Percentiles rank a stretch among this genome's conserved stretches.
phyloP scores from a whole-genome alignment of 768 basidiomycete genomes.

The Kwoniella sp. region DNA sequence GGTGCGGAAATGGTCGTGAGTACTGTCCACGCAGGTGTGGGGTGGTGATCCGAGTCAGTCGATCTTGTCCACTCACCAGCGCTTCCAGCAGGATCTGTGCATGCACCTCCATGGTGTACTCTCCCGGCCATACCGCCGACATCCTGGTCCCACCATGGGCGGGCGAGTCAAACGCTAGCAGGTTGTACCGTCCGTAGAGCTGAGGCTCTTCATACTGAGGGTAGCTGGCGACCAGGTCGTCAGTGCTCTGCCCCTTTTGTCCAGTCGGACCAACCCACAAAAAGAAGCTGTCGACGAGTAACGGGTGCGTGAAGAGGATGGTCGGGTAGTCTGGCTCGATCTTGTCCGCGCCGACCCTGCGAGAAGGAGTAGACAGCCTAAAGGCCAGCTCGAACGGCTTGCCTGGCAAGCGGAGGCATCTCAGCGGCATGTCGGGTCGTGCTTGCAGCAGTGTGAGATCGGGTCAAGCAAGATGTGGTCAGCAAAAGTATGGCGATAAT shows the following conservation, averaged over 20 bases:
- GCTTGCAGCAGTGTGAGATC: too few species aligned
- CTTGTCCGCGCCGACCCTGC: not conserved
- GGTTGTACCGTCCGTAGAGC: conserved; percentile 21
- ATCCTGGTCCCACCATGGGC: conserved; percentile 18
- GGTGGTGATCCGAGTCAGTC: too few species aligned
- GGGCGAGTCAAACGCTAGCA: conserved; percentile 21
- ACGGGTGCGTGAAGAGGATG: conserved; percentile 10
- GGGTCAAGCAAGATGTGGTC: too few species aligned
- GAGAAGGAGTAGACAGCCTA: conserved; percentile 2
- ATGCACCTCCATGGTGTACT: not conserved
- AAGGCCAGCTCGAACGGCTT: conserved; percentile 9
- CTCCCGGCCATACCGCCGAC: not conserved
- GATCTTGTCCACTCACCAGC: conserved; percentile 12
- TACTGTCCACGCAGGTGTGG: too few species aligned
- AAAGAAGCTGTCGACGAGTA: conserved; percentile 18
- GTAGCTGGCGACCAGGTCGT: too few species aligned
- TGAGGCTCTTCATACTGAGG: conserved; percentile 28
- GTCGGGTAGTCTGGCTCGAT: conserved; percentile 17
- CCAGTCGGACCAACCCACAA: too few species aligned
- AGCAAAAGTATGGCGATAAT: too few species aligned
- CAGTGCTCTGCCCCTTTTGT: too few species aligned
- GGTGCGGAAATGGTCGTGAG: not conserved
- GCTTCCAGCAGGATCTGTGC: not conserved
- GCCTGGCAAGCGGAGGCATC: too few species aligned
- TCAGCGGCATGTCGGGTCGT: too few species aligned